A percentile compares a stretch with the other conserved stretches of the same genome.
These are phyloP conservation scores for Suillus spraguei DNA, from an alignment of 768 basidiomycete genomes.

Conservation along the genomic window DNA sequence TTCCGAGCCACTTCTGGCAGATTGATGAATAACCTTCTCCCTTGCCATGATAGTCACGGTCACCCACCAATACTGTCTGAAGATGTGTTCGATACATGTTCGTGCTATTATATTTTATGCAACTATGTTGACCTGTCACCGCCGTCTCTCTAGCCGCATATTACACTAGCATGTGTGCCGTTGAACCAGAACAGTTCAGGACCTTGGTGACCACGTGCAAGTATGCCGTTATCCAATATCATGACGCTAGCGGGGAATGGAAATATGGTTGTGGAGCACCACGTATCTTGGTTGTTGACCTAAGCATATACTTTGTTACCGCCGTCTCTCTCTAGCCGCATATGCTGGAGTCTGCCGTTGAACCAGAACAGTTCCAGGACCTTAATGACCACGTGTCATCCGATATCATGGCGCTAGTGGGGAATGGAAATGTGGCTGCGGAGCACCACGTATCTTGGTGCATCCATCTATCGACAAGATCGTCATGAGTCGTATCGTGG, in stretches of 20 bases:
- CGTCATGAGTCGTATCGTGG: not conserved
- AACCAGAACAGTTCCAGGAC: not conserved
- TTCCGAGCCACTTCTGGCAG: not conserved
- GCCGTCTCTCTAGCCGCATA: not conserved
- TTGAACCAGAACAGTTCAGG: not conserved
- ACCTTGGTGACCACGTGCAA: not conserved
- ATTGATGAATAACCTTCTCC: not conserved
- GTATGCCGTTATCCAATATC: not conserved
- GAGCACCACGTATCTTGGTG: not conserved
- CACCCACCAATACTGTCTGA: too few relatives aligned
- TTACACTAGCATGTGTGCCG: not conserved
- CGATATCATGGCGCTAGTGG: too few relatives aligned
- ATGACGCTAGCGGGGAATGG: not conserved
- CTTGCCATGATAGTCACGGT: not conserved
- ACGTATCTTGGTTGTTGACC: not conserved
- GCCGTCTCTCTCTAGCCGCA: not conserved
- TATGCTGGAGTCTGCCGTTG: not conserved
- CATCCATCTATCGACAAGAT: not conserved
- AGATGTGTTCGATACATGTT: not conserved
- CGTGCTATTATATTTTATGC: not conserved
- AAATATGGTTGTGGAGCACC: not conserved
- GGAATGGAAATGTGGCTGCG: not conserved
- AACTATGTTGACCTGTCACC: not conserved
- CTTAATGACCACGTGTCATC: not conserved
- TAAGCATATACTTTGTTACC: not conserved